These are phyloP conservation scores for Calocera cornea DNA, from an alignment of 768 basidiomycete genomes.

Conservation along the genomic window DNA sequence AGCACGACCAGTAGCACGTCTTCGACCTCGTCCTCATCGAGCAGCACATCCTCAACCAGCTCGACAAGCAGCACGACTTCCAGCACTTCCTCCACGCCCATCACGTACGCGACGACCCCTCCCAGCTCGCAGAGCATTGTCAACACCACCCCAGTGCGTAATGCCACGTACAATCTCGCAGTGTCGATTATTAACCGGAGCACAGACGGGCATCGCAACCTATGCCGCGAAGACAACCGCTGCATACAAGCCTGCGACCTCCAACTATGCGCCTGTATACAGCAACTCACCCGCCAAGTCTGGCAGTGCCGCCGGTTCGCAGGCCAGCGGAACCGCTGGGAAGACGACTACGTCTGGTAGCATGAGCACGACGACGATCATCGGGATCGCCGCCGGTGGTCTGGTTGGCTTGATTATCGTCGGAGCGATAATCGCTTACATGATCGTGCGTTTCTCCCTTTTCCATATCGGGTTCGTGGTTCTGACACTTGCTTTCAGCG, in stretches of 20 bases:
- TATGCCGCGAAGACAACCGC: background rate
- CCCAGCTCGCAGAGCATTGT: background rate
- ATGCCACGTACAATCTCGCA: background rate
- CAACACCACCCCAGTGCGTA: background rate
- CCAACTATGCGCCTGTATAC: background rate
- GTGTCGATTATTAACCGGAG: background rate
- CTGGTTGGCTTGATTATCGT: constrained; percentile 25
- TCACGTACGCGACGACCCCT: background rate
- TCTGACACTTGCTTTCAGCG: constrained; percentile 11
- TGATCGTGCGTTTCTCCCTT: constrained; percentile 23
- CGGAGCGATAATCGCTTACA: constrained; percentile 24
- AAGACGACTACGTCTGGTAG: constrained; percentile 1
- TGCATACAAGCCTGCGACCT: background rate
- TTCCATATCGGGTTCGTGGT: background rate
- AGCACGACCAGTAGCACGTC: background rate
- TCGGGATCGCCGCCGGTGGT: constrained; percentile 27
- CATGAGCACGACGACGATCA: constrained; percentile 20
- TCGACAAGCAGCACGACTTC: background rate
- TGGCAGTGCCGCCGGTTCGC: background rate
- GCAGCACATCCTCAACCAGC: background rate
- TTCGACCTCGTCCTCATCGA: background rate
- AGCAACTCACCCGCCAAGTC: background rate
- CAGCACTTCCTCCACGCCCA: background rate
- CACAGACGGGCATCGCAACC: constrained; percentile 4
- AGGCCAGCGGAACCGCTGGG: constrained; percentile 2